Percentiles rank a stretch among this genome's conserved stretches.
phyloP scores from a whole-genome alignment of 495 filamentous ascomycete genomes.

The Baudoinia panamericana region DNA sequence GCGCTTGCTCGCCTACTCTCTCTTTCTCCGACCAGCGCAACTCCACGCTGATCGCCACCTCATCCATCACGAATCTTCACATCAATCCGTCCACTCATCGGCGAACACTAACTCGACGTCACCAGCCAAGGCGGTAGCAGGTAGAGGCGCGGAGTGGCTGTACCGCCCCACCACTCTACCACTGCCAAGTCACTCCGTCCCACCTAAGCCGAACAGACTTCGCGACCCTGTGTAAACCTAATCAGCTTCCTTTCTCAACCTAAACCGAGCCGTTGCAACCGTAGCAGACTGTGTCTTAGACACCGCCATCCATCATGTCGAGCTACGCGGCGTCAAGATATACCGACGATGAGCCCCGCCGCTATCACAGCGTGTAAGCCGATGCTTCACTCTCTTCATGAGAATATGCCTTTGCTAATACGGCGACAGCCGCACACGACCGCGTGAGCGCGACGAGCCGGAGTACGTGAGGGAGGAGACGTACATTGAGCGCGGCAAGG shows the following conservation, averaged over 20 bases:
- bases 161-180: neutral
- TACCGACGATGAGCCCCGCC: slow-evolving; percentile 21
- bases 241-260: neutral
- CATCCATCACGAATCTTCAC: too few species aligned
- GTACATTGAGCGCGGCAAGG: slow-evolving; percentile 32
- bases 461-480: slow-evolving; percentile 31
- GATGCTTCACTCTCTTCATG: neutral
- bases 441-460: slow-evolving; percentile 30
- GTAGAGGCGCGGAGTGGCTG: too few species aligned
- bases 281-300: neutral
- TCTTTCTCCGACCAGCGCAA: too few species aligned
- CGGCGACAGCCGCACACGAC: slow-evolving; percentile 18
- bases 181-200: slow-evolving; percentile 3
- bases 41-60: too few species aligned
- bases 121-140: too few species aligned
- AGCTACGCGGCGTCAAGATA: slow-evolving; percentile 14
- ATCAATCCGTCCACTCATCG: too few species aligned
- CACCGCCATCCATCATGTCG: slow-evolving; percentile 16
- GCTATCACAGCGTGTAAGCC: slow-evolving; percentile 20
- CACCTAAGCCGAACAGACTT: neutral
- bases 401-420: neutral
- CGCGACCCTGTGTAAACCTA: neutral
- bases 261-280: too few species aligned
- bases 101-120: too few species aligned
- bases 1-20: too few species aligned